Evolutionary conservation across 208 protist species (phyloP).

Genomic region (Leishmania guyanensis): DNA sequence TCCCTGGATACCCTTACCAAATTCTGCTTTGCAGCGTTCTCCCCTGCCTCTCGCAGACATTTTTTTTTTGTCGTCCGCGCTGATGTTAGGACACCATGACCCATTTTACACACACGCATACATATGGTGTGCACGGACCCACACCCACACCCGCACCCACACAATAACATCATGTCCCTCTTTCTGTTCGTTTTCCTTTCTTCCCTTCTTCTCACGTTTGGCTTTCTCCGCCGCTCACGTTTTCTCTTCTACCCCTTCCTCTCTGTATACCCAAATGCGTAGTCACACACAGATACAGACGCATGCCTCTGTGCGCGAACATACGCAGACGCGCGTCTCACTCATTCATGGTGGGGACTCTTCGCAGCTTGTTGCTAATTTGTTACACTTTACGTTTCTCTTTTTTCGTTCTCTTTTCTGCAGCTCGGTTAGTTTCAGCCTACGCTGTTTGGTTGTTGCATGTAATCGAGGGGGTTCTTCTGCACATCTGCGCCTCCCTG

Average conservation of each 20-base stretch:
- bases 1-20: neutral
- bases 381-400: neutral
- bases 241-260: neutral
- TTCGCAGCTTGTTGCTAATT: neutral
- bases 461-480: neutral
- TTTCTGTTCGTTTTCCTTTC: neutral
- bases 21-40: neutral
- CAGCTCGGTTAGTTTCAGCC: neutral
- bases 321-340: neutral
- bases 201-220: neutral
- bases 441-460: conserved; percentile 1
- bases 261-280: neutral
- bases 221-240: neutral
- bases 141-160: neutral
- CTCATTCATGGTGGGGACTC: neutral
- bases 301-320: neutral
- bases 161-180: neutral
- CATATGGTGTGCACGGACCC: neutral
- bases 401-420: conserved; percentile 8
- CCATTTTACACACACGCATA: neutral
- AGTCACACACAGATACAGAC: neutral
- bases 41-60: neutral
- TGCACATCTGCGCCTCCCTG: neutral
- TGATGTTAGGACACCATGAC: neutral
- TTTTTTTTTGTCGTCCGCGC: neutral